A percentile compares a stretch with the other conserved stretches of the same genome.
phyloP scores from a whole-genome alignment of 1,139 yeast species.

The Saccharomyces hybrid region DNA sequence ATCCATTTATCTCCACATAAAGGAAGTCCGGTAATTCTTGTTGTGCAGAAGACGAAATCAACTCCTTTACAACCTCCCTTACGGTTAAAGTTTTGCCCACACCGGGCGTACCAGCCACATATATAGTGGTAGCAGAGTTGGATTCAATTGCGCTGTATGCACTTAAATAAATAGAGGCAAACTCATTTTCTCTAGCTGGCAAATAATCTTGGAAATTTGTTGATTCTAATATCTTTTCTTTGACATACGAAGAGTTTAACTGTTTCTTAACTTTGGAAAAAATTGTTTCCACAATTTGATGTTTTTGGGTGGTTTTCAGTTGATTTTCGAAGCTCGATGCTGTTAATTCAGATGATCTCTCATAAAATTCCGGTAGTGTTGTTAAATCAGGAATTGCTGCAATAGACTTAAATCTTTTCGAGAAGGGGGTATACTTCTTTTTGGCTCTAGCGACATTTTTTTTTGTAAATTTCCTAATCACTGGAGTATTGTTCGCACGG shows the following conservation, averaged over 20 bases:
- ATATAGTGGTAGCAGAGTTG: conserved; percentile 74
- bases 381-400: conserved; percentile 29
- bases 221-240: conserved; percentile 27
- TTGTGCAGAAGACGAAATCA: conserved; percentile 40
- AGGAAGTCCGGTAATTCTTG: conserved; percentile 54
- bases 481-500: conserved; percentile 4
- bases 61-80: conserved; percentile 70
- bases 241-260: conserved; percentile 29
- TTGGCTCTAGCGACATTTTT: conserved; percentile 31
- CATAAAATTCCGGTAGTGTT: conserved; percentile 24
- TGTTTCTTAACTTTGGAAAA: conserved; percentile 32
- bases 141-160: conserved; percentile 70
- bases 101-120: conserved; percentile 96
- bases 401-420: conserved; percentile 27
- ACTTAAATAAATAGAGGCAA: conserved; percentile 59
- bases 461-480: conserved; percentile 26
- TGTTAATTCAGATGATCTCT: conserved; percentile 19
- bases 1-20: conserved; percentile 82
- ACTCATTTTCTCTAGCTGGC: conserved; percentile 88
- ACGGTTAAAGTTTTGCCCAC: conserved; percentile 95
- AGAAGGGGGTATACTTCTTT: conserved; percentile 31
- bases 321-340: conserved; percentile 25
- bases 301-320: conserved; percentile 23
- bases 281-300: conserved; percentile 29
- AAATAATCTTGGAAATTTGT: conserved; percentile 34